Conservation (phyloP, 2,329 filamentous ascomycete genomes). For the Neofusicoccum umdonicola region DNA sequence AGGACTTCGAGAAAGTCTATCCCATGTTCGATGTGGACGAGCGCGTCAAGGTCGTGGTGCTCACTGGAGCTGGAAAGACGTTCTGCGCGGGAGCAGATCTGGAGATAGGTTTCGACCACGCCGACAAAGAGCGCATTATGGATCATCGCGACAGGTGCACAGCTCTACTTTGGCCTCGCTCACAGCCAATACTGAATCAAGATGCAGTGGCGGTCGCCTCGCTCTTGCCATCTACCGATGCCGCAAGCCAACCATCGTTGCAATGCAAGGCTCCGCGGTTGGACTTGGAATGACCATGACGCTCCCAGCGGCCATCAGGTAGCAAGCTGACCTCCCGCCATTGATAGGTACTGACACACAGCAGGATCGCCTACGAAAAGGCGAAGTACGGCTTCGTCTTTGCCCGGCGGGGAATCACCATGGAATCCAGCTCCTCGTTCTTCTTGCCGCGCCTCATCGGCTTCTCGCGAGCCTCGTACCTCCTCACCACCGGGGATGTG, state of each 20-base stretch:
- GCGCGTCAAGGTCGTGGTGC: slow-evolving; percentile 19
- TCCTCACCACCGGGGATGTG: slow-evolving; percentile 18
- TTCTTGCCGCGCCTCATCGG: slow-evolving; percentile 21
- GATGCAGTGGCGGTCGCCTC: slow-evolving; percentile 53
- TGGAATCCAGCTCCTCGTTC: slow-evolving; percentile 20
- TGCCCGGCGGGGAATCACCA: slow-evolving; percentile 18
- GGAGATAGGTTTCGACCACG: slow-evolving; percentile 7
- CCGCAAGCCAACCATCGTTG: slow-evolving; percentile 58
- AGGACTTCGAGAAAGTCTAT: slow-evolving; percentile 4
- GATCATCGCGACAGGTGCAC: slow-evolving; percentile 19
- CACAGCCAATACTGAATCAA: slow-evolving; percentile 25
- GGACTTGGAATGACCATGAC: slow-evolving; percentile 64
- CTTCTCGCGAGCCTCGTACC: slow-evolving; percentile 17
- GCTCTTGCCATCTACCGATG: slow-evolving; percentile 57
- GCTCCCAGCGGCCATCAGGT: slow-evolving; percentile 48
- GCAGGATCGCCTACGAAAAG: neutral
- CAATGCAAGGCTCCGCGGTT: slow-evolving; percentile 59
- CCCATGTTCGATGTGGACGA: slow-evolving; percentile 18
- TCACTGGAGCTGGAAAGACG: slow-evolving; percentile 18
- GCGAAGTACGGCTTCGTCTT: slow-evolving; percentile 21
- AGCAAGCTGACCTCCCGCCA: no score
- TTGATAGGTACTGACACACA: neutral
- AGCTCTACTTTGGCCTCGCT: no score
- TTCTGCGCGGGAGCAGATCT: slow-evolving; percentile 21
- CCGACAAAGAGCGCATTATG: slow-evolving; percentile 22